phyloP scores from a whole-genome alignment of 495 filamentous ascomycete genomes.

The Talaromyces liani region DNA sequence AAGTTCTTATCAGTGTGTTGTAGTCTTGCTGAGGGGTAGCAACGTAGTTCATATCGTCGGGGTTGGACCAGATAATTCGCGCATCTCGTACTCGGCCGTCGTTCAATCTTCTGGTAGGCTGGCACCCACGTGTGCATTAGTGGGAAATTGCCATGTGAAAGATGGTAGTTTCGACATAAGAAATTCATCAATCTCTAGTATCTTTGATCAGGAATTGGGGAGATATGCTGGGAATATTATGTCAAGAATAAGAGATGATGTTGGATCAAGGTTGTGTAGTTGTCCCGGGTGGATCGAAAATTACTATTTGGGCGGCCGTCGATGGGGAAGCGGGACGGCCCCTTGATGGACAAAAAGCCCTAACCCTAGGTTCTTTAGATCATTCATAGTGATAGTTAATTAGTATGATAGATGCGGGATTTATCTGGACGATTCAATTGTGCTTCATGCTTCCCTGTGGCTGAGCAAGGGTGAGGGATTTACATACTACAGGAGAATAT shows the following conservation, averaged over 20 bases:
- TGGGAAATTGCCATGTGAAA: background rate
- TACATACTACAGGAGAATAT: background rate
- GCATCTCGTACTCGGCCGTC: background rate
- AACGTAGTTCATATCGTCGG: background rate
- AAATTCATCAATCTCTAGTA: background rate
- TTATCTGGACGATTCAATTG: background rate
- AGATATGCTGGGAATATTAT: background rate
- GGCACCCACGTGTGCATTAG: background rate
- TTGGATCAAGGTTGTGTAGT: background rate
- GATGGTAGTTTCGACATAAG: background rate
- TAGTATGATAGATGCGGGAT: background rate
- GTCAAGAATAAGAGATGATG: background rate
- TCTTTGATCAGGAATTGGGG: background rate
- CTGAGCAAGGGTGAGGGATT: background rate
- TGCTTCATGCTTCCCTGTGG: background rate
- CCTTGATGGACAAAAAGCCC: background rate
- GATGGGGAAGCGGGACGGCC: background rate
- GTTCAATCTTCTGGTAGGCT: background rate
- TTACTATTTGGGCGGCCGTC: background rate
- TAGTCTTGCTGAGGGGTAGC: background rate
- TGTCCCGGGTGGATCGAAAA: background rate
- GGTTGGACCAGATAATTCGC: slow-evolving; percentile 1
- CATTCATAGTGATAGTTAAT: background rate
- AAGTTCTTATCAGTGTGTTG: background rate
- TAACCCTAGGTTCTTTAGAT: background rate